phyloP scores from a whole-genome alignment of 1,284 basidiomycete species.

The Cerrena zonata region DNA sequence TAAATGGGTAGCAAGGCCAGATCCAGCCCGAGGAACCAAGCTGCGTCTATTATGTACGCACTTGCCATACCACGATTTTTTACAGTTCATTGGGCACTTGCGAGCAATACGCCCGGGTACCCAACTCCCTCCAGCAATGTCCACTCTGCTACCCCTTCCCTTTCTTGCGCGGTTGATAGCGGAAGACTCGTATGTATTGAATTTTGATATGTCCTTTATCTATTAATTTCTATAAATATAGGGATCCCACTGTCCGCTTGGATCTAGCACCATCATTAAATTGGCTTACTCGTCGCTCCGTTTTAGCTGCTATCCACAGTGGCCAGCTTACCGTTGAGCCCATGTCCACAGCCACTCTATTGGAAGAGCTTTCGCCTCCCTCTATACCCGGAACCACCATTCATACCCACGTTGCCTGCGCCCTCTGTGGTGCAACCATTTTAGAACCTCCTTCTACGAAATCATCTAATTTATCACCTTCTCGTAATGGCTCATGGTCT shows the following conservation, averaged over 20 bases:
- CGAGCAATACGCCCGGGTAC: slow-evolving; percentile 64
- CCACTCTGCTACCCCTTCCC: slow-evolving; percentile 70
- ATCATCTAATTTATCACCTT: slow-evolving; percentile 30
- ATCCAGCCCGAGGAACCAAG: slow-evolving; percentile 6
- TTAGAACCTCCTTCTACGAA: slow-evolving; percentile 23
- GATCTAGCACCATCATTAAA: slow-evolving; percentile 92
- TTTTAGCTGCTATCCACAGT: slow-evolving; percentile 79
- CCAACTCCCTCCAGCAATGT: slow-evolving; percentile 56
- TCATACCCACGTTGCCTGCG: slow-evolving; percentile 46
- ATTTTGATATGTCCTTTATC: too few species aligned
- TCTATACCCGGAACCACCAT: slow-evolving; percentile 39
- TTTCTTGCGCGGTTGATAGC: slow-evolving; percentile 77
- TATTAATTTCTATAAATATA: too few species aligned
- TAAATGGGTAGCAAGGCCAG: slow-evolving; percentile 51
- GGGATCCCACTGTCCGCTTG: slow-evolving; percentile 88
- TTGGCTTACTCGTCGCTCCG: slow-evolving; percentile 86
- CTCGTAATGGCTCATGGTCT: slow-evolving; percentile 36
- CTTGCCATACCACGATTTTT: slow-evolving; percentile 81
- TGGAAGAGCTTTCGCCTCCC: slow-evolving; percentile 46
- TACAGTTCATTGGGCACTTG: slow-evolving; percentile 77
- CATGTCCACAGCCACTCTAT: slow-evolving; percentile 48
- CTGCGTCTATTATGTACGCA: slow-evolving; percentile 61
- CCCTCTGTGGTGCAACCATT: slow-evolving; percentile 70
- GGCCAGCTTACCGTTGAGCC: slow-evolving; percentile 91
- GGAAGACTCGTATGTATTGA: slow-evolving; percentile 80